Percentiles rank a stretch among this genome's conserved stretches.
Conservation (phyloP, 2,329 filamentous ascomycete genomes). For the Fusarium tanahbumbuense region DNA sequence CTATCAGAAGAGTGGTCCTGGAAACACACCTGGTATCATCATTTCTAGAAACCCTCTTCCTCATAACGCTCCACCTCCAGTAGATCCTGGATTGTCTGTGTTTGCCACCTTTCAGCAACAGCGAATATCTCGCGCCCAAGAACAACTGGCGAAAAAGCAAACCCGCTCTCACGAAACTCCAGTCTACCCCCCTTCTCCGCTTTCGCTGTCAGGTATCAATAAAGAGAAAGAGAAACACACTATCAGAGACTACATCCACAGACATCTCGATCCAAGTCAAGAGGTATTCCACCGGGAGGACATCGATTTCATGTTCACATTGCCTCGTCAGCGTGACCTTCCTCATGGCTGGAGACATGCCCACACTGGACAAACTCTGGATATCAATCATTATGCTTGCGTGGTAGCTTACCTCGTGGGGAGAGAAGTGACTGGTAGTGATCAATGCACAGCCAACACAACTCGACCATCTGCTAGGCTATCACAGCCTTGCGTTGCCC, state of each 20-base stretch:
- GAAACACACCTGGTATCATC: constrained; percentile 46
- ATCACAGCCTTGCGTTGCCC: constrained; percentile 45
- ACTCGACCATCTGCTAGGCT: constrained; percentile 34
- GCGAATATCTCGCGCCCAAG: neutral
- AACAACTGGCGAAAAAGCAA: constrained; percentile 4
- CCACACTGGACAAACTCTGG: constrained; percentile 39
- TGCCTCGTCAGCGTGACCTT: constrained; percentile 43
- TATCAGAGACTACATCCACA: constrained; percentile 41
- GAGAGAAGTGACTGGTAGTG: constrained; percentile 37
- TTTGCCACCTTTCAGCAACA: constrained; percentile 14
- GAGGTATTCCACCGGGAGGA: constrained; percentile 38
- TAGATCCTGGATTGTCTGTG: constrained; percentile 26
- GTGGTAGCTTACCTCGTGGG: constrained; percentile 51
- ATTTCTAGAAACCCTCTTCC: constrained; percentile 45
- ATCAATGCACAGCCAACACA: constrained; percentile 32
- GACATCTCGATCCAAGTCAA: constrained; percentile 37
- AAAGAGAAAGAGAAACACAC: constrained; percentile 10
- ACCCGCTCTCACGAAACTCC: neutral
- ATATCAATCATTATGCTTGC: constrained; percentile 44
- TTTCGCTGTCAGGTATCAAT: neutral
- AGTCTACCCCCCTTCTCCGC: neutral
- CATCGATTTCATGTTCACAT: constrained; percentile 37
- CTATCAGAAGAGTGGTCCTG: constrained; percentile 40
- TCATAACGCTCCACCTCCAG: constrained; percentile 35
- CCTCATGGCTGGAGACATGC: constrained; percentile 43